Base-by-base conservation (phyloP, 2,329 filamentous ascomycete genomes). In the Hypoxylon sp. region DNA sequence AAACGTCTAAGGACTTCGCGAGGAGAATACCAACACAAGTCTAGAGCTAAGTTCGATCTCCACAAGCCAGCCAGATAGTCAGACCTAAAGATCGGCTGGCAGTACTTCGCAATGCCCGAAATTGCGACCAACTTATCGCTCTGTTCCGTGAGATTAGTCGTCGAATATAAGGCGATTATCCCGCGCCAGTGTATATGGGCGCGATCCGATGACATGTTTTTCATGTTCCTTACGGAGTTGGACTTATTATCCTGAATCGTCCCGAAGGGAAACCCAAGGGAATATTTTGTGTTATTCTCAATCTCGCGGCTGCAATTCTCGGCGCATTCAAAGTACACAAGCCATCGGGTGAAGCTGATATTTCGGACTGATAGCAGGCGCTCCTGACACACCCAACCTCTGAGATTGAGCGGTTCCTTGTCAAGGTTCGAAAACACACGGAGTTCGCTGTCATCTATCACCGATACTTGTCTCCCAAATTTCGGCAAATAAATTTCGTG, bases 61-160 rank as follows among this genome's bases (percentile, higher is more conserved):
- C 57, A 60, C 6, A 60, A 36, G 13, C 57, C 57, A 45, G 57
- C 57, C 25, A 60, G 17, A 45, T 60, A 60, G 9, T 52, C 57
- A 13, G 57, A 45, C 11, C 30, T 6, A 46, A 60, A 23, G 13
- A 23, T 23, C 23, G 25, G 13, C 17, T 52, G 48, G 32, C 36
- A 60, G 48, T 34, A 32, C 6, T 17, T 32, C 49, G 48, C 58
- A 25, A 60, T 17, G 2, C 58, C 58, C 17, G 58, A 52, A 19
- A 60, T 11, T 4, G 58, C 48, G 30, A 52, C 36, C 7, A 60
- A 43, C 28, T 36, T 60, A 25, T 52, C 57, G 5, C 28, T 30
- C 11, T 19, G 21, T 28, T 28, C 17, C n/a, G 55, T 48, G 9
- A 50, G 9, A 28, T 50, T 6, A 7, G 43, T 14, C 1, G 1